Percentiles rank a stretch among this genome's conserved stretches.
Conservation (phyloP, 768 basidiomycete genomes). For the Erythrobasidium yunnanense region DNA sequence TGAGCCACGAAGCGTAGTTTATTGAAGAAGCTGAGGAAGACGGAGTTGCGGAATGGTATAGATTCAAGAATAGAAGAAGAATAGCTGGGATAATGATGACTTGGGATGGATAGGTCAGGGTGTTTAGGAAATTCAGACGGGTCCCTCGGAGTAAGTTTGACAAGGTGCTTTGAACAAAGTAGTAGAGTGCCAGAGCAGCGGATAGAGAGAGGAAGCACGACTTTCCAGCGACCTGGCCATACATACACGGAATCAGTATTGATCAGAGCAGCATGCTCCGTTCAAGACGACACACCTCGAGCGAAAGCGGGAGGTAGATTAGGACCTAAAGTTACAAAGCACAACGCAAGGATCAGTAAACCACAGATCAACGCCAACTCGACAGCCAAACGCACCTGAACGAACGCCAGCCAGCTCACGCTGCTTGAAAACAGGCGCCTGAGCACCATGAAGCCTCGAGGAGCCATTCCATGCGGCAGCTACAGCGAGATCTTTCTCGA, state of each 20-base stretch:
- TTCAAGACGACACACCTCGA: slow-evolving; percentile 31
- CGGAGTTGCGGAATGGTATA: slow-evolving; percentile 39
- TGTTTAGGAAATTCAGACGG: slow-evolving; percentile 29
- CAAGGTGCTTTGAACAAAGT: slow-evolving; percentile 20
- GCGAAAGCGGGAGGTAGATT: slow-evolving; percentile 38
- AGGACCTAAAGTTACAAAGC: slow-evolving; percentile 30
- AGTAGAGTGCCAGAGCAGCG: slow-evolving; percentile 26
- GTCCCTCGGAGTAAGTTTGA: slow-evolving; percentile 30
- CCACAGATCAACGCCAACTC: no score
- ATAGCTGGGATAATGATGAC: slow-evolving; percentile 34
- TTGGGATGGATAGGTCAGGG: slow-evolving; percentile 24
- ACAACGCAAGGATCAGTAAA: not conserved
- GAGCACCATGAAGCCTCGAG: no score
- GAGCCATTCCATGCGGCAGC: no score
- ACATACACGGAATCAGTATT: not conserved
- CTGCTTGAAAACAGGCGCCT: no score
- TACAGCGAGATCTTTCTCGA: no score
- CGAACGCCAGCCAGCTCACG: no score
- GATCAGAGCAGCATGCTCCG: no score
- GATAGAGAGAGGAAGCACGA: slow-evolving; percentile 31
- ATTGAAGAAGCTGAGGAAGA: not conserved
- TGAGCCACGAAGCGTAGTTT: not conserved
- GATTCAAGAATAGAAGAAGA: slow-evolving; percentile 37
- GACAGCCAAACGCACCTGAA: no score
- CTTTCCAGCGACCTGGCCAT: slow-evolving; percentile 35